These are phyloP conservation scores for Petunia secreta DNA, from an alignment of 257 asterid species.

Conservation along the genomic window DNA sequence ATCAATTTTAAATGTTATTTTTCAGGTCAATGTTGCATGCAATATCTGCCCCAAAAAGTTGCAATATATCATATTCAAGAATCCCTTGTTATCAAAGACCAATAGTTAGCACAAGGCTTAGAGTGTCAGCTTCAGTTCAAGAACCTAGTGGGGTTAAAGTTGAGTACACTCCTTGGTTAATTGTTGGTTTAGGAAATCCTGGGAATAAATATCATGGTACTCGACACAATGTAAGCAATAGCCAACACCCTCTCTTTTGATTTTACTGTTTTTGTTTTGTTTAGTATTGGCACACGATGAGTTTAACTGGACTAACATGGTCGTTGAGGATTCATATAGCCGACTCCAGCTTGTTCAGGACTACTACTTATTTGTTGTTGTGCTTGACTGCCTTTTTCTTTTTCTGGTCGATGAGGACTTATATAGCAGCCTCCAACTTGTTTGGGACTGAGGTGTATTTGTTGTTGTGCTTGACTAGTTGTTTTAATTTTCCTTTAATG, in stretches of 20 bases:
- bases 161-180: conserved; percentile 96
- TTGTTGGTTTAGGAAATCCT: conserved; percentile 99
- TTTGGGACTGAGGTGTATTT: too few relatives aligned
- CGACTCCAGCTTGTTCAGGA: too few relatives aligned
- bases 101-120: conserved; percentile 46
- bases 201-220: conserved; percentile 97
- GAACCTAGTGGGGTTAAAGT: conserved; percentile 56
- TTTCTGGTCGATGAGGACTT: too few relatives aligned
- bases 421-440: too few relatives aligned
- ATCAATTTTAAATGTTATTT: background rate
- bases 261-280: too few relatives aligned
- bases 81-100: conserved; percentile 44
- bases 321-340: too few relatives aligned
- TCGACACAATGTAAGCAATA: conserved; percentile 70
- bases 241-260: too few relatives aligned
- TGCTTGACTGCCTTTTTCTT: too few relatives aligned
- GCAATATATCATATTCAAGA: conserved; percentile 47
- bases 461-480: too few relatives aligned
- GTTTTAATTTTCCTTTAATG: background rate
- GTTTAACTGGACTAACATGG: too few relatives aligned
- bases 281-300: too few relatives aligned
- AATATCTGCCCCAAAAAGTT: conserved; percentile 48
- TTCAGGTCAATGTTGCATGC: conserved; percentile 63
- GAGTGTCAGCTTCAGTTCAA: conserved; percentile 60
- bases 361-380: too few relatives aligned